Evolutionary conservation across 2,329 filamentous ascomycete genomes (phyloP), one percentile per base, ranked within the genome.

Genomic region (Aspergillus spinulosporus): DNA sequence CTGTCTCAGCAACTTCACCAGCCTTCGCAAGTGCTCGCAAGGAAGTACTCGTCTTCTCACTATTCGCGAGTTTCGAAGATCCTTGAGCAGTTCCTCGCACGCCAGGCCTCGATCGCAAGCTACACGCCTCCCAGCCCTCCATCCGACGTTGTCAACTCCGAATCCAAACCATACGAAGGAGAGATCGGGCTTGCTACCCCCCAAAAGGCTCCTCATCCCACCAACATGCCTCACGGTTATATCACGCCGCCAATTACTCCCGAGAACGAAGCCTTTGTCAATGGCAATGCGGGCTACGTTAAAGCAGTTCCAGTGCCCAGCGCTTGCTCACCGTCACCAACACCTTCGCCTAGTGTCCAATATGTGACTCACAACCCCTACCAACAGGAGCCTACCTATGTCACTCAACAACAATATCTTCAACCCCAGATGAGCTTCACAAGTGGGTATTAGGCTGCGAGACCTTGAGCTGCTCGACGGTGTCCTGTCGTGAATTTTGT

Each of bases 1-100:
- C 74, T 88, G 54, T 86, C 84, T 15, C 85, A 88, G 68, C 82
- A 87, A 66, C 75, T 89, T 51, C 82, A 85, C 63, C 82, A 85
- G 63, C 87, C 87, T 42, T 89, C 87, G 6, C 81, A 83, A 62
- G 86, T 89, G 29, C 75, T 90, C 32, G 79, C 82, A 52, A 80
- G 86, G 64, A 90, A 90, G 68, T 89, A 90, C 68, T 81, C 84
- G 12, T 85, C 86, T 15, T 78, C 82, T 58, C 84, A 87, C 65
- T 81, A 87, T 62, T 88, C 85, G 3, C 79, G 81, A 34, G 87
- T 88, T 7, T 85, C 88, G 7, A 80, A 80, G 59, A 82, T 81
- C 44, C 78, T 90, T 49, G 86, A 88, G 62, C 78, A 84, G 61
- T 89, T 89, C 79, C 78, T 90, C 58, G 80, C 82, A 61, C 82